Conservation (phyloP, 2,329 filamentous ascomycete genomes). For the Xenoacremonium recifei region DNA sequence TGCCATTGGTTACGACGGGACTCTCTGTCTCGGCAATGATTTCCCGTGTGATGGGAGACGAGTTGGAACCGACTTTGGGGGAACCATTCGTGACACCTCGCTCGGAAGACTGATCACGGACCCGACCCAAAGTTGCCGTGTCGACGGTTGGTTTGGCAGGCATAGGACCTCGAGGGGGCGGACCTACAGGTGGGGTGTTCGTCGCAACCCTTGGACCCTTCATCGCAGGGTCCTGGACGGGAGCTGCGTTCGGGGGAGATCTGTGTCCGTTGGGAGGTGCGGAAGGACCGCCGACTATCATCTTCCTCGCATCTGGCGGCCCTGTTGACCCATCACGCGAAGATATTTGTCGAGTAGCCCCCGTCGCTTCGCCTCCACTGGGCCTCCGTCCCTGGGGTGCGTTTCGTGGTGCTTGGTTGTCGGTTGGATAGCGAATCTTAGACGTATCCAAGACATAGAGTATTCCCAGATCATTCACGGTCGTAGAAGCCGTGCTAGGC, state of each 20-base stretch:
- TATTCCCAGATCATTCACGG: slow-evolving; percentile 81
- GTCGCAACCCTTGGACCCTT: slow-evolving; percentile 32
- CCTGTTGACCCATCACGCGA: slow-evolving; percentile 53
- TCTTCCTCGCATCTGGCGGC: slow-evolving; percentile 48
- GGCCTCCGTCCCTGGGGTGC: slow-evolving; percentile 41
- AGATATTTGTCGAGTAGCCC: slow-evolving; percentile 34
- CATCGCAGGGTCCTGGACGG: slow-evolving; percentile 37
- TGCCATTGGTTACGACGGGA: slow-evolving; percentile 55
- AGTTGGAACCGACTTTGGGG: slow-evolving; percentile 30
- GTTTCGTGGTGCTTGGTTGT: slow-evolving; percentile 45
- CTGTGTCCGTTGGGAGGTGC: slow-evolving; percentile 41
- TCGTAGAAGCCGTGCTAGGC: slow-evolving; percentile 80
- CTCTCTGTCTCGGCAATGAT: slow-evolving; percentile 46
- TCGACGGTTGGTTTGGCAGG: slow-evolving; percentile 46
- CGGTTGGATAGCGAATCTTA: slow-evolving; percentile 95
- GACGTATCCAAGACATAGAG: slow-evolving; percentile 91
- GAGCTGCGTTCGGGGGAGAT: slow-evolving; percentile 37
- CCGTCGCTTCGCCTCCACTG: slow-evolving; percentile 37
- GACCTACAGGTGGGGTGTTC: slow-evolving; percentile 41
- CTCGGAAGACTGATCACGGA: slow-evolving; percentile 51
- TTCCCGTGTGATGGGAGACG: slow-evolving; percentile 42
- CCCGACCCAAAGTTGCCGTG: slow-evolving; percentile 39
- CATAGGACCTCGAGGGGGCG: slow-evolving; percentile 55
- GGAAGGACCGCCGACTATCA: slow-evolving; percentile 31
- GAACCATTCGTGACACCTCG: slow-evolving; percentile 37